These are phyloP conservation scores for Trypanosoma caninum DNA, from an alignment of 208 protist genomes.

Conservation along the genomic window DNA sequence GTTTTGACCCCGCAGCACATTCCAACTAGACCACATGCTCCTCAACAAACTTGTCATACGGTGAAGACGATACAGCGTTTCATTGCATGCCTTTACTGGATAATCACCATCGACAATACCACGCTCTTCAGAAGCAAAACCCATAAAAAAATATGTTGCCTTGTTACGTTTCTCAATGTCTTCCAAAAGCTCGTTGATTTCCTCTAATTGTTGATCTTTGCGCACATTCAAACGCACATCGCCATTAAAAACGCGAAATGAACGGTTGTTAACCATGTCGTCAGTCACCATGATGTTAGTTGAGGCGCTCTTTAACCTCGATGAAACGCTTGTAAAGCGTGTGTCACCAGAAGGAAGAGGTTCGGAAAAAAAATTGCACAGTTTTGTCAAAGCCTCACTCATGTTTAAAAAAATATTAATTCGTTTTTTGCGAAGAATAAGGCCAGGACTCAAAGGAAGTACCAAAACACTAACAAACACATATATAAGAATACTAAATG, in stretches of 20 bases:
- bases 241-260: not conserved
- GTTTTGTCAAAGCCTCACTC: slow-evolving; percentile 39
- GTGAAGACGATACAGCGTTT: slow-evolving; percentile 64
- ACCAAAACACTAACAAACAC: slow-evolving; percentile 68
- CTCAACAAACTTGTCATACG: slow-evolving; percentile 74
- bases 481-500: slow-evolving; percentile 90
- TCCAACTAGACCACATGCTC: slow-evolving; percentile 86
- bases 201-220: slow-evolving; percentile 42
- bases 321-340: too few species aligned
- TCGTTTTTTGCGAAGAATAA: slow-evolving; percentile 76
- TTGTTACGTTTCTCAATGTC: slow-evolving; percentile 62
- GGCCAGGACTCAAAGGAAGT: slow-evolving; percentile 66
- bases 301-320: too few species aligned
- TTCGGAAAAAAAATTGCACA: slow-evolving; percentile 59
- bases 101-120: slow-evolving; percentile 67
- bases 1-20: slow-evolving; percentile 68
- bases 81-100: slow-evolving; percentile 64
- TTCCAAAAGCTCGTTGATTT: slow-evolving; percentile 41
- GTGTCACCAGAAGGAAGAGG: slow-evolving; percentile 23
- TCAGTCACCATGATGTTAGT: too few species aligned
- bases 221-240: slow-evolving; percentile 12
- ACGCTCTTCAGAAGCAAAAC: slow-evolving; percentile 73
- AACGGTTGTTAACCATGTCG: too few species aligned
- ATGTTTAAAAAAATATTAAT: slow-evolving; percentile 68
- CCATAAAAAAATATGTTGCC: slow-evolving; percentile 68